These are phyloP conservation scores for Friedmanniomyces simplex DNA, from an alignment of 495 filamentous ascomycete species.

Conservation along the genomic window DNA sequence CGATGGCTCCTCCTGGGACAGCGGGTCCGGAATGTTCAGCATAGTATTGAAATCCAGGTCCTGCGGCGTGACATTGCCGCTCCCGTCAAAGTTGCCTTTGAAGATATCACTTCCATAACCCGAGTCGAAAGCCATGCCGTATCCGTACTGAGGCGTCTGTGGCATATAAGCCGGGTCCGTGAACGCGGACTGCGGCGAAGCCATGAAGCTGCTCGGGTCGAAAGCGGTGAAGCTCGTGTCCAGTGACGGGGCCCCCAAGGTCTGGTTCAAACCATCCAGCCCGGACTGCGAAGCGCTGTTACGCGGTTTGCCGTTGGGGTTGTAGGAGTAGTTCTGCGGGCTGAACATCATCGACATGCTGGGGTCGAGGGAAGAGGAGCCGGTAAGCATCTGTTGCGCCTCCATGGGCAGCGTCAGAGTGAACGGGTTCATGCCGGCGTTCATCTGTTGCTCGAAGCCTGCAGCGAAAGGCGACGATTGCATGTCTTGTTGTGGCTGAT, in stretches of 20 bases:
- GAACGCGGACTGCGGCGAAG: not conserved
- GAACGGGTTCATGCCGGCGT: conserved; percentile 26
- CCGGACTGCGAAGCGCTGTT: not conserved
- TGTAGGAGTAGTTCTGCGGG: conserved; percentile 30
- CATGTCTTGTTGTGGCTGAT: not conserved
- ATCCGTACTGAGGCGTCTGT: not conserved
- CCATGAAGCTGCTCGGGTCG: not conserved
- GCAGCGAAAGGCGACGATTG: conserved; percentile 5
- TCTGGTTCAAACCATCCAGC: conserved; percentile 21
- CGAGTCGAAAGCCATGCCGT: not conserved
- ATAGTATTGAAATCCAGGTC: not conserved
- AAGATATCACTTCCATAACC: not conserved
- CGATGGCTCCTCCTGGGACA: not conserved
- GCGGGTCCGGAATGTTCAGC: not conserved
- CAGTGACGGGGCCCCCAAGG: conserved; percentile 6
- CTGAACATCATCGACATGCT: not conserved
- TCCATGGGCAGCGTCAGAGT: conserved; percentile 39
- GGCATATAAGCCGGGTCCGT: not conserved
- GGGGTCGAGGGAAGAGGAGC: conserved; percentile 25
- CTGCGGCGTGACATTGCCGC: not conserved
- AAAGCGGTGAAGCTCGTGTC: conserved; percentile 11
- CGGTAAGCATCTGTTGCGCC: conserved; percentile 38
- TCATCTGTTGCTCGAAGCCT: conserved; percentile 1
- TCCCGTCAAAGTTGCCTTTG: not conserved
- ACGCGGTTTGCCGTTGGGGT: conserved; percentile 20